These are phyloP conservation scores for Solanum piurae DNA, from an alignment of 257 asterid species.

Conservation along the genomic window DNA sequence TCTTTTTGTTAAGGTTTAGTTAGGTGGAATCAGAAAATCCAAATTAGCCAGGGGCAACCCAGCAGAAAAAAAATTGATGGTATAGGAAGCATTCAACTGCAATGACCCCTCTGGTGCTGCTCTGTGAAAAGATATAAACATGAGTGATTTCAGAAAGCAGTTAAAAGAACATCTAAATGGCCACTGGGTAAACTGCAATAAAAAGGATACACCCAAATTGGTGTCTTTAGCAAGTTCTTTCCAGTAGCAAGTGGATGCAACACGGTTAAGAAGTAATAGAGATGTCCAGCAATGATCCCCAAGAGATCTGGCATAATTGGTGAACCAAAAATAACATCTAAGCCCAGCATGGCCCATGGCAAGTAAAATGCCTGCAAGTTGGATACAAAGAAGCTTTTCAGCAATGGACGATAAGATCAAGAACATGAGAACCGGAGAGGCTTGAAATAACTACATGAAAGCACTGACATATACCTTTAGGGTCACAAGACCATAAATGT, in stretches of 20 bases:
- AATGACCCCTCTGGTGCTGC: background rate
- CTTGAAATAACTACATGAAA: background rate
- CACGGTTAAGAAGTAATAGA: slow-evolving; percentile 79
- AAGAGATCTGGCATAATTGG: slow-evolving; percentile 65
- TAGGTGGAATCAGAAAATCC: background rate
- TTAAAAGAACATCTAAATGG: background rate
- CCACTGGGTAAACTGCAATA: background rate
- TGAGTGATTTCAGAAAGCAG: background rate
- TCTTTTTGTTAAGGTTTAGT: background rate
- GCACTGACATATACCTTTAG: slow-evolving; percentile 51
- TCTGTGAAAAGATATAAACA: background rate
- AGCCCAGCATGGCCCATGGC: slow-evolving; percentile 98
- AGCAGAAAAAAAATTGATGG: background rate
- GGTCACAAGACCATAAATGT: slow-evolving; percentile 73
- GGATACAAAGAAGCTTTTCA: background rate
- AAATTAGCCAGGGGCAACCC: background rate
- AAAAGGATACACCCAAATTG: slow-evolving; percentile 81
- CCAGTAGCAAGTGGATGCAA: slow-evolving; percentile 95
- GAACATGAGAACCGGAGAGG: background rate
- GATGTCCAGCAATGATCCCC: slow-evolving; percentile 88
- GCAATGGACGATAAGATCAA: background rate
- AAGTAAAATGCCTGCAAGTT: slow-evolving; percentile 76
- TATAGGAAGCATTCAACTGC: background rate
- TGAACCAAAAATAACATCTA: slow-evolving; percentile 82
- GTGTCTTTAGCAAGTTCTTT: slow-evolving; percentile 61